These are phyloP conservation scores for Phyllosticta citriasiana DNA, from an alignment of 2,329 filamentous ascomycete genomes.

Conservation along the genomic window DNA sequence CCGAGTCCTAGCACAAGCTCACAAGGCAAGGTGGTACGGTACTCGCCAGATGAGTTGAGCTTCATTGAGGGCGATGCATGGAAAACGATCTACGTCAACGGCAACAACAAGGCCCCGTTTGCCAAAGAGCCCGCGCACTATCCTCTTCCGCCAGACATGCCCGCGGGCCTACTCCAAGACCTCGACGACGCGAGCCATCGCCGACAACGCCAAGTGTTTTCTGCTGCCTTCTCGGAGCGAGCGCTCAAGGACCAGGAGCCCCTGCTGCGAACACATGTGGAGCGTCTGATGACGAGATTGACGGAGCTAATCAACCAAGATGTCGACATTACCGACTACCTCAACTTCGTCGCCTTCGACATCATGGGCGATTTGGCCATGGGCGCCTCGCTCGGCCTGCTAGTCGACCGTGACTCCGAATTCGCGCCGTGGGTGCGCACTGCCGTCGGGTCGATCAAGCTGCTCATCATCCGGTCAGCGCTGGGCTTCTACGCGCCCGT, in stretches of 20 bases:
- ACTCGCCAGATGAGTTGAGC: constrained; percentile 32
- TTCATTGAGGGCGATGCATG: constrained; percentile 34
- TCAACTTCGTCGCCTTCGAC: constrained; percentile 18
- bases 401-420: constrained; percentile 11
- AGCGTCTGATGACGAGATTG: constrained; percentile 29
- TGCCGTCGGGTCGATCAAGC: constrained; percentile 19
- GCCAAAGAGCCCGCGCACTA: constrained; percentile 4
- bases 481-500: not conserved
- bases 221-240: constrained; percentile 31
- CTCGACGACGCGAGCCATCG: constrained; percentile 31
- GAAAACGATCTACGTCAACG: constrained; percentile 11
- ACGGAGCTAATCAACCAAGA: constrained; percentile 20
- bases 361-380: constrained; percentile 19
- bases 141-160: not conserved
- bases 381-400: constrained; percentile 15
- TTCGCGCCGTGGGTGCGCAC: constrained; percentile 21
- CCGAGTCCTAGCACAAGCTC: not conserved
- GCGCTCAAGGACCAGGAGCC: constrained; percentile 31
- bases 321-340: constrained; percentile 23
- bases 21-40: constrained; percentile 26
- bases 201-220: constrained; percentile 27
- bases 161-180: constrained; percentile 1
- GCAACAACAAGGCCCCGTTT: not conserved
- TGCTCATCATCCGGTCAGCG: not conserved
- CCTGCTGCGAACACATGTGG: constrained; percentile 30